Base-by-base conservation (phyloP, 2,329 filamentous ascomycete species). In the Xylaria sp. region DNA sequence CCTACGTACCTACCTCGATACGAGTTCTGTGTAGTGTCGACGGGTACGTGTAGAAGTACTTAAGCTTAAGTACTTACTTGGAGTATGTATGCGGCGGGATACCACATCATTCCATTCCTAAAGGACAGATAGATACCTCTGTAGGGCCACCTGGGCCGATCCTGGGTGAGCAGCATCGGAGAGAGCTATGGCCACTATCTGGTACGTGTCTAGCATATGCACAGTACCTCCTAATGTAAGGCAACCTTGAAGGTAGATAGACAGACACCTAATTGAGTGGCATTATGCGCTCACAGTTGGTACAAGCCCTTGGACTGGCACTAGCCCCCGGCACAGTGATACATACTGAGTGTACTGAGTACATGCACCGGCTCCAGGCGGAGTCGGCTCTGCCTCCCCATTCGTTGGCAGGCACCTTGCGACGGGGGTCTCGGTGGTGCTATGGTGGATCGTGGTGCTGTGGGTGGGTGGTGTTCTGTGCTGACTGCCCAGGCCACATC, bases 341-440 rank as follows among this genome's bases (percentile, higher is more conserved):
- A 57, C 35, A 35, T 56, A 57, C 61, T n/a, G n/a, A n/a, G n/a
- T n/a, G n/a, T n/a, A n/a, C n/a, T n/a, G n/a, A n/a, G n/a, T n/a
- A n/a, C n/a, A n/a, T n/a, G n/a, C n/a, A n/a, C 59, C 55, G 43
- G n/a, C 43, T 46, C 54, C 48, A 41, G 31, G 19, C 31, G 47
- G 52, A 54, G 54, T 58, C 38, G 62, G 62, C 44, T 65, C 47
- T 43, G 59, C 29, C 17, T 62, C 53, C 52, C 55, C 47, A 65
- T 65, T 65, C 37, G 62, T 47, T 46, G 33, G 41, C 15, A 7
- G 25, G 29, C 23, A 44, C 47, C 47, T 41, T 44, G 44, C 33
- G 11, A 52, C 56, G 54, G 59, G 46, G 54, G 27, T 27, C 21
- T 38, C 11, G 46, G 48, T 53, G 56, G 56, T 58, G 55, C 25